Conservation (phyloP, 2,329 filamentous ascomycete species). For the Colletotrichum simmondsii region DNA sequence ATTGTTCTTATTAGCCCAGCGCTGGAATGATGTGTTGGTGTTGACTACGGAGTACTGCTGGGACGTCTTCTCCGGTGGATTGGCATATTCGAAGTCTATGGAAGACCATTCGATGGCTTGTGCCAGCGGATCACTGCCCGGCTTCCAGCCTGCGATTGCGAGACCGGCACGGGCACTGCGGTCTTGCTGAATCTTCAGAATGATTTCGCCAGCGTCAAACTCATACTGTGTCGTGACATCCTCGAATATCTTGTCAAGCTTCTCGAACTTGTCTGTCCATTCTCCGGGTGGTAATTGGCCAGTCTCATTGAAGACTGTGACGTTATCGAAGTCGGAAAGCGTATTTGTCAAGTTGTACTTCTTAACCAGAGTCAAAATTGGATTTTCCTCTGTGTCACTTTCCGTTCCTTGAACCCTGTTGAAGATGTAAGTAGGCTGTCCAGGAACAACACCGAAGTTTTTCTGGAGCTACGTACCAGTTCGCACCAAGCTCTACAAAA, state of each 20-base stretch:
- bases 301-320: slow-evolving; percentile 69
- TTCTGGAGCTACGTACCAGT: slow-evolving; percentile 58
- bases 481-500: slow-evolving; percentile 73
- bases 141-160: slow-evolving; percentile 71
- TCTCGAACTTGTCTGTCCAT: slow-evolving; percentile 62
- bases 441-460: neutral
- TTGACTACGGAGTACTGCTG: slow-evolving; percentile 65
- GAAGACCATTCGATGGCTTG: slow-evolving; percentile 71
- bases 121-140: slow-evolving; percentile 62
- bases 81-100: slow-evolving; percentile 69
- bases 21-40: slow-evolving; percentile 71
- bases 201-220: slow-evolving; percentile 65
- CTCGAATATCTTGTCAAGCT: slow-evolving; percentile 15
- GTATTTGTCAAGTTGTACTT: slow-evolving; percentile 67
- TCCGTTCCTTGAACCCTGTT: slow-evolving; percentile 28
- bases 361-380: slow-evolving; percentile 71
- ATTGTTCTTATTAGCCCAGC: slow-evolving; percentile 71
- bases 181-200: slow-evolving; percentile 71
- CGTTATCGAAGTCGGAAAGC: slow-evolving; percentile 67
- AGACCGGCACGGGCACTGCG: slow-evolving; percentile 68
- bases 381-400: slow-evolving; percentile 58
- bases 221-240: slow-evolving; percentile 54
- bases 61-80: slow-evolving; percentile 65
- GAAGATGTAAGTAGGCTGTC: neutral
- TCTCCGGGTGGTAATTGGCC: slow-evolving; percentile 62